These are phyloP conservation scores for Tardiomyces digboiensis DNA, from an alignment of 1,139 yeast species.

Conservation along the genomic window DNA sequence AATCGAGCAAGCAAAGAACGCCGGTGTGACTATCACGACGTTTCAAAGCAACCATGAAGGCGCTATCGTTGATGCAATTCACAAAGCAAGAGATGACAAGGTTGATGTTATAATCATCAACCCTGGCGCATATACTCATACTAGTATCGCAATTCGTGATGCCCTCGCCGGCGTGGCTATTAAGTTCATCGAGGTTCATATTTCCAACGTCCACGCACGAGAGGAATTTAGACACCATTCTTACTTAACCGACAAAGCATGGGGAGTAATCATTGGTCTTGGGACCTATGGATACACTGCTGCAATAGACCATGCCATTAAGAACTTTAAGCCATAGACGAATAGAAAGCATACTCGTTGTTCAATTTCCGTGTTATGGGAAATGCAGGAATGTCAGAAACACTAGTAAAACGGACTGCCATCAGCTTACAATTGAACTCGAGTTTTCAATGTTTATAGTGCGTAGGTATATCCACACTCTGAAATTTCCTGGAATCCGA, in stretches of 20 bases:
- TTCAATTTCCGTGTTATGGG: too few species aligned
- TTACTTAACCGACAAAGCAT: neutral
- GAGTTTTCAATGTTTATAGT: too few species aligned
- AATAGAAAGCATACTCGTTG: too few species aligned
- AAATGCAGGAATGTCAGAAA: too few species aligned
- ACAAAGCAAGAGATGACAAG: neutral
- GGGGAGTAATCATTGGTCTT: neutral
- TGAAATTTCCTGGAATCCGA: too few species aligned
- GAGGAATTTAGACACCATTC: neutral
- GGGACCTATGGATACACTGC: neutral
- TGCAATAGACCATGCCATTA: neutral
- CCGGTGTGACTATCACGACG: neutral
- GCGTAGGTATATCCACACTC: too few species aligned
- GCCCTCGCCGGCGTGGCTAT: neutral
- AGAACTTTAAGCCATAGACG: neutral
- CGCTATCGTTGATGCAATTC: neutral
- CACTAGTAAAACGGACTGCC: too few species aligned
- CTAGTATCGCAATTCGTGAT: neutral
- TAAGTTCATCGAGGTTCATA: neutral
- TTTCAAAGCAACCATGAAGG: neutral
- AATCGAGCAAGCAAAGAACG: neutral
- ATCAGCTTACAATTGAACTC: too few species aligned
- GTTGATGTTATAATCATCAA: neutral
- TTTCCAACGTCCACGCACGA: neutral
- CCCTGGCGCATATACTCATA: neutral